phyloP scores from a whole-genome alignment of 1,284 basidiomycete genomes.

The Ustilago trichophora region DNA sequence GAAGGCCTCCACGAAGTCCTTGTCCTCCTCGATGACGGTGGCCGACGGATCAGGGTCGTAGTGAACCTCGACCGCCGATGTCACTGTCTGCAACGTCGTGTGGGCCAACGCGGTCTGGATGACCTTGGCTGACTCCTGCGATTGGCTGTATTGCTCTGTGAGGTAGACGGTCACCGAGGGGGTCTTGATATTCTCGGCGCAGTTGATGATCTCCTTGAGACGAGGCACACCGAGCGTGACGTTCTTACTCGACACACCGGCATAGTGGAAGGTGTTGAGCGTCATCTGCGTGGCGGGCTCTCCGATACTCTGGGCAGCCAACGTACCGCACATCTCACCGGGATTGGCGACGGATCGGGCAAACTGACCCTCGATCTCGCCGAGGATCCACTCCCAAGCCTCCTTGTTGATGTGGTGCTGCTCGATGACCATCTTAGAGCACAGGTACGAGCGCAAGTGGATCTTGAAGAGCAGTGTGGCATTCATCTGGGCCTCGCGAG shows the following conservation, averaged over 20 bases:
- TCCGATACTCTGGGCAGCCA: constrained; percentile 97
- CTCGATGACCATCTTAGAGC: constrained; percentile 64
- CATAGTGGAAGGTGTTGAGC: constrained; percentile 98
- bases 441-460: constrained; percentile 66
- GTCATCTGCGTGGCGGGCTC: constrained; percentile 99
- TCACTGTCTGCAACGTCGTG: constrained; percentile 93
- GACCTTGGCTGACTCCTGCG: constrained; percentile 75
- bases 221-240: constrained; percentile 99
- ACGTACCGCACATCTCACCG: constrained; percentile 98
- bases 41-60: constrained; percentile 93
- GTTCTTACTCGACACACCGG: constrained; percentile 97
- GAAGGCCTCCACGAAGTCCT: constrained; percentile 96
- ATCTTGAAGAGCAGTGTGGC: constrained; percentile 92
- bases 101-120: constrained; percentile 92
- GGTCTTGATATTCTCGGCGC: constrained; percentile 97
- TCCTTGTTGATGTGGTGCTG: constrained; percentile 68
- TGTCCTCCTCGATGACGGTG: constrained; percentile 95
- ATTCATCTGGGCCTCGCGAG: constrained; percentile 84
- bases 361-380: constrained; percentile 80
- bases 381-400: constrained; percentile 97
- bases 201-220: constrained; percentile 98
- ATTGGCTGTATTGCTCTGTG: constrained; percentile 64
- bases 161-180: constrained; percentile 90
- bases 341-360: constrained; percentile 88
- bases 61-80: constrained; percentile 95